Evolutionary conservation across 2,329 filamentous ascomycete genomes (phyloP), one percentile per base, ranked within the genome.

Genomic region (Cladophialophora yegresii): DNA sequence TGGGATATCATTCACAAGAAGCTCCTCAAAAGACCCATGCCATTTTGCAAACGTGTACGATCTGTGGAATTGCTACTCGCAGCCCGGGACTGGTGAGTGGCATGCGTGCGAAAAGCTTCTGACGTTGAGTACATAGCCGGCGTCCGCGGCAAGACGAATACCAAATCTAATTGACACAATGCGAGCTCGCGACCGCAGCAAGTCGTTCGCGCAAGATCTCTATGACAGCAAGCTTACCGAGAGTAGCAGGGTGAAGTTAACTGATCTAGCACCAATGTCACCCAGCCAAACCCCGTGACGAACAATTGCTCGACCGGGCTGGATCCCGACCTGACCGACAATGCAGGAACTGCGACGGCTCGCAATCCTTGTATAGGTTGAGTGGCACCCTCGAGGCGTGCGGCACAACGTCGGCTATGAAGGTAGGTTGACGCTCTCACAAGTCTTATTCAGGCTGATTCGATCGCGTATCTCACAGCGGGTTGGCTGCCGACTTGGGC

Each of bases 31-130:
- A 62, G 50, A 45, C 59, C 57, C 26, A 59, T 55, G 61, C 58
- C 55, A 50, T 64, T 68, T 62, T 61, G 60, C 60, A 60, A 65
- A 65, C 40, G 55, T 68, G 66, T 68, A 68, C 63, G 64, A 66
- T 58, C 54, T 64, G 63, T 47, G 64, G 58, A 60, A 54, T 64
- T 64, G 47, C 36, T n/a, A 16, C 36, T 16, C n/a, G 36, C 22
- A 26, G 43, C 55, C 51, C 55, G 36, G 61, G 60, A 61, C 50
- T 63, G 64, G 66, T 66, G 51, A 65, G 62, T 66, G 58, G 45
- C 63, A 64, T 57, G 58, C 61, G 50, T 59, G 61, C 28, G 33
- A 59, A 54, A 57, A 58, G 51, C 43, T 61, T 57, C 64, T 63
- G 26, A 62, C 56, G 55, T 64, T 58, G 58, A 68, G 63, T 68